phyloP scores from a whole-genome alignment of 192 early-diverging fungal species.

The Phlyctochytrium planicorne region DNA sequence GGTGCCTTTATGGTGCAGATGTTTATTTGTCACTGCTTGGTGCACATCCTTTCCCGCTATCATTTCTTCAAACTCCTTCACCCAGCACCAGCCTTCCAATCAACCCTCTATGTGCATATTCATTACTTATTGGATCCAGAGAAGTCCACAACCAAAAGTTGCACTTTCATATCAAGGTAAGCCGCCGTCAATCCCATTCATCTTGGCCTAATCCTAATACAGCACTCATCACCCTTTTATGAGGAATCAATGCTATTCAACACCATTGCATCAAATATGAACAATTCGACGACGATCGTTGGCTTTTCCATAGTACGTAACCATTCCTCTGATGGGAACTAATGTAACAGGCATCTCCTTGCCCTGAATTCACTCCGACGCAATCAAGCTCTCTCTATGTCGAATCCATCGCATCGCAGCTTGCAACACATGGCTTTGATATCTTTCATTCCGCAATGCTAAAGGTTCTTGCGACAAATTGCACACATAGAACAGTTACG shows the following conservation, averaged over 20 bases:
- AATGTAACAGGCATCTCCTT: neutral
- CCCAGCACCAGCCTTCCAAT: neutral
- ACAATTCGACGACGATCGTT: no score
- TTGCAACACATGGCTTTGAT: constrained; percentile 25
- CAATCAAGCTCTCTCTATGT: neutral
- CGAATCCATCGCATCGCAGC: neutral
- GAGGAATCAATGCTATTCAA: neutral
- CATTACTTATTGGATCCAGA: neutral
- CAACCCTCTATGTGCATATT: neutral
- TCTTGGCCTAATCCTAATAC: neutral
- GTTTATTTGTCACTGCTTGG: neutral
- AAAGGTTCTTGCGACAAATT: constrained; percentile 17
- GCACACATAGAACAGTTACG: neutral
- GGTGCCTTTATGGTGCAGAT: no score
- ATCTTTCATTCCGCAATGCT: constrained; percentile 16
- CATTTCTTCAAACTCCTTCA: neutral
- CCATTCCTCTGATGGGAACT: no score
- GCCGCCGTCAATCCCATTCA: neutral
- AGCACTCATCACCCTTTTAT: neutral
- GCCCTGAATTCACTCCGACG: neutral
- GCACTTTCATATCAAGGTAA: constrained; percentile 1
- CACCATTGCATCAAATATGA: neutral
- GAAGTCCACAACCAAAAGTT: neutral
- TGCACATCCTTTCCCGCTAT: neutral
- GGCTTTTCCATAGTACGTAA: no score